Evolutionary conservation across 2,329 filamentous ascomycete species (phyloP).

Genomic region (Epichloe baconii): DNA sequence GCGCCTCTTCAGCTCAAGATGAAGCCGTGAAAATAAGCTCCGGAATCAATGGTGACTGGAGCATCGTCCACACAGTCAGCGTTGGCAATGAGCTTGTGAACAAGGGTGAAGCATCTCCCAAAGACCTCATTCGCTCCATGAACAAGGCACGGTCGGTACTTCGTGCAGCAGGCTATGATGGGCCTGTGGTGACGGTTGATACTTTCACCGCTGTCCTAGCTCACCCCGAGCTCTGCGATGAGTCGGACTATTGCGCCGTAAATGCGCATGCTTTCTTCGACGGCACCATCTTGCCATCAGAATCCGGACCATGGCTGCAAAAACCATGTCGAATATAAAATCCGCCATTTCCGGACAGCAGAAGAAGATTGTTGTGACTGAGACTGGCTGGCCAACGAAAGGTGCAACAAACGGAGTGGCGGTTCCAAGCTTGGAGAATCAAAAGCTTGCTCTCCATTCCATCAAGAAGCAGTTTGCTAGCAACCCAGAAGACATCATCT

Average conservation of each 20-base stretch:
- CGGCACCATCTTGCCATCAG: constrained; percentile 38
- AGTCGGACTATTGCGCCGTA: constrained; percentile 65
- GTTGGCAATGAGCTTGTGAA: constrained; percentile 77
- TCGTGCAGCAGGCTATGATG: constrained; percentile 49
- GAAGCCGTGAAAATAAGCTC: constrained; percentile 50
- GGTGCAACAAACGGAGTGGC: constrained; percentile 54
- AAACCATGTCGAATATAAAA: constrained; percentile 35
- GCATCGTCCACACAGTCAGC: constrained; percentile 53
- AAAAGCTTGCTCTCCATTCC: constrained; percentile 50
- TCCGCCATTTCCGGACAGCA: constrained; percentile 42
- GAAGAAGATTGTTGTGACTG: constrained; percentile 62
- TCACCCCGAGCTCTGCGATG: constrained; percentile 56
- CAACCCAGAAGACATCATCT: constrained; percentile 40
- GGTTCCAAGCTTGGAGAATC: constrained; percentile 55
- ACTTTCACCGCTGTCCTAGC: constrained; percentile 56
- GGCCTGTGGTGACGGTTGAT: constrained; percentile 68
- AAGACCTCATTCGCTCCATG: constrained; percentile 45
- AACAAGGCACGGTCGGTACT: constrained; percentile 43
- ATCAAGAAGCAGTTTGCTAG: constrained; percentile 46
- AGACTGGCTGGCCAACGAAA: constrained; percentile 71
- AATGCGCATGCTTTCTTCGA: constrained; percentile 85
- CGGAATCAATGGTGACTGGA: constrained; percentile 52
- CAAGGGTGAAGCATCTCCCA: constrained; percentile 38
- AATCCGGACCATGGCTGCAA: constrained; percentile 55
- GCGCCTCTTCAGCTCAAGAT: constrained; percentile 40